Conservation (phyloP, 2,329 filamentous ascomycete genomes). For the Sphaerulina vaccinii region DNA sequence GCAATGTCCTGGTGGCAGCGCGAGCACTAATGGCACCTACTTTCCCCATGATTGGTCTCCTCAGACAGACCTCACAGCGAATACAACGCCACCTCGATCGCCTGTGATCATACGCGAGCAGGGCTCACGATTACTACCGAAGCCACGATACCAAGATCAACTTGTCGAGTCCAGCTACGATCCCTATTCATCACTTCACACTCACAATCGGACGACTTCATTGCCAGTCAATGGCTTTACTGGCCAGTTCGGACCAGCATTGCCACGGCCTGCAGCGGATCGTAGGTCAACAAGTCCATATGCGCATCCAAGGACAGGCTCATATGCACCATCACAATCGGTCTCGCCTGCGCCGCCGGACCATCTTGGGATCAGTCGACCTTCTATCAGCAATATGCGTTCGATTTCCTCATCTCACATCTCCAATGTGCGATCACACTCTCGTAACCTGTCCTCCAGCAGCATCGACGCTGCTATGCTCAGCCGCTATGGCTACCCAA, state of each 20-base stretch:
- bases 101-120: constrained; percentile 31
- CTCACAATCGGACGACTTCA: constrained; percentile 32
- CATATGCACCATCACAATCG: constrained; percentile 20
- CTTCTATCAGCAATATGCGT: constrained; percentile 29
- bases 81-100: constrained; percentile 35
- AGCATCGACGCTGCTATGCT: constrained; percentile 38
- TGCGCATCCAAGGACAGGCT: constrained; percentile 15
- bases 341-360: constrained; percentile 23
- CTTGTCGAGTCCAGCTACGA: constrained; percentile 24
- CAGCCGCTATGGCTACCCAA: constrained; percentile 73
- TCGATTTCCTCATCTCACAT: constrained; percentile 33
- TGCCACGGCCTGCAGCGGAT: constrained; percentile 20
- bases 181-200: constrained; percentile 13
- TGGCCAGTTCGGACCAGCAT: constrained; percentile 30
- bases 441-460: constrained; percentile 34
- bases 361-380: constrained; percentile 26
- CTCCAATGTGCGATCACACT: constrained; percentile 32
- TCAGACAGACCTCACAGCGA: constrained; percentile 32
- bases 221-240: constrained; percentile 31
- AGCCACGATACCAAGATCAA: constrained; percentile 34
- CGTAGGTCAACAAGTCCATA: constrained; percentile 32
- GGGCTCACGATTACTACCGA: constrained; percentile 32
- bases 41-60: constrained; percentile 35
- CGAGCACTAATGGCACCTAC: constrained; percentile 32
- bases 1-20: constrained; percentile 35